These are phyloP conservation scores for Diddensiella santjacobensis DNA, from an alignment of 805 yeast genomes.

Conservation along the genomic window DNA sequence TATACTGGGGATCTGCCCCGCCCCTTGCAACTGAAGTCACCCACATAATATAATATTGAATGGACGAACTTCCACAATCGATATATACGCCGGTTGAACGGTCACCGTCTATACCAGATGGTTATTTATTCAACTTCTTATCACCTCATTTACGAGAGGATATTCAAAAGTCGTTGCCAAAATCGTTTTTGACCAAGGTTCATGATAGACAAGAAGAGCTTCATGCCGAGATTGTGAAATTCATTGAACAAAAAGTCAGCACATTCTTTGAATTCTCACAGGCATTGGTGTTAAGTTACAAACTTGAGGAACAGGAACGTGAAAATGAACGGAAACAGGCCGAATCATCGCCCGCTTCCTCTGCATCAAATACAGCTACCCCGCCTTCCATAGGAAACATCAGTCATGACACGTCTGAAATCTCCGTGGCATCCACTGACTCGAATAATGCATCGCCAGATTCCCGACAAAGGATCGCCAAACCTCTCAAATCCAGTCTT, in stretches of 20 bases:
- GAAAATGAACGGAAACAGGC: slow-evolving; percentile 1
- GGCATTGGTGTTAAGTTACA: slow-evolving; percentile 8
- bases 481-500: slow-evolving; percentile 19
- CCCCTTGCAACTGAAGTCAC: too few species aligned
- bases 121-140: slow-evolving; percentile 17
- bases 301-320: slow-evolving; percentile 2
- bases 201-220: slow-evolving; percentile 13
- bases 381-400: not conserved
- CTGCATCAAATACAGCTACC: not conserved
- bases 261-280: slow-evolving; percentile 16
- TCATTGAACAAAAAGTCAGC: slow-evolving; percentile 13
- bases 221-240: slow-evolving; percentile 17
- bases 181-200: slow-evolving; percentile 8
- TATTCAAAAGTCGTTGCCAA: slow-evolving; percentile 10
- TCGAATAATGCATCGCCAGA: not conserved
- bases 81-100: slow-evolving; percentile 17
- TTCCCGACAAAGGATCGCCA: not conserved
- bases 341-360: not conserved
- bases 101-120: slow-evolving; percentile 17
- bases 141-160: slow-evolving; percentile 15
- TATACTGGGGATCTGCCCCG: too few species aligned
- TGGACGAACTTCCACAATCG: slow-evolving; percentile 20
- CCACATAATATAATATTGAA: too few species aligned
- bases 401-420: slow-evolving; percentile 6
- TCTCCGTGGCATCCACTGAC: not conserved